phyloP scores from a whole-genome alignment of 371 early-diverging fungal species.

The Mucor saturninus region DNA sequence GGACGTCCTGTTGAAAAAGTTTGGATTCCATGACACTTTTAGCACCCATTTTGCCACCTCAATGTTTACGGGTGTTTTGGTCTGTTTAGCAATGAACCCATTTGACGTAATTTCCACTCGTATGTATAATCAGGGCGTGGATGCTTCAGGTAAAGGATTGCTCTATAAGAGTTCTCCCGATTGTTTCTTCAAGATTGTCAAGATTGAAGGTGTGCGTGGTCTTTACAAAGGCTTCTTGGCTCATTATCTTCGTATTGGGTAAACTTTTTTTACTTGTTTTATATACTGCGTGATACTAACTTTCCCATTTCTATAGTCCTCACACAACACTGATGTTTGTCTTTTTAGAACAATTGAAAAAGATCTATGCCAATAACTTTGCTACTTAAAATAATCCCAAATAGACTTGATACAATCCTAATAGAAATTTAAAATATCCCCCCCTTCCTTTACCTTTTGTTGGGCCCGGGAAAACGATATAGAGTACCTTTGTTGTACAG shows the following conservation, averaged over 20 bases:
- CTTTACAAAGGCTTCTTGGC: slow-evolving; percentile 94
- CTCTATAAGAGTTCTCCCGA: slow-evolving; percentile 83
- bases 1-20: slow-evolving; percentile 62
- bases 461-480: too few species aligned
- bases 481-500: neutral
- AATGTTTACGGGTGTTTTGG: slow-evolving; percentile 84
- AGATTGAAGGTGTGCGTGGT: slow-evolving; percentile 83
- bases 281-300: neutral
- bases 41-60: slow-evolving; percentile 77
- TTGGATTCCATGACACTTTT: slow-evolving; percentile 68
- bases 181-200: slow-evolving; percentile 84
- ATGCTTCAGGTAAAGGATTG: slow-evolving; percentile 64
- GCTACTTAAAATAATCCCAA: too few species aligned
- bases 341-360: slow-evolving; percentile 83
- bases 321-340: slow-evolving; percentile 95
- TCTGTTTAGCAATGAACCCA: slow-evolving; percentile 94
- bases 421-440: too few species aligned
- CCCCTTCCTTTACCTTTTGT: too few species aligned
- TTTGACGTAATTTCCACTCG: slow-evolving; percentile 95
- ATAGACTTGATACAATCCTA: slow-evolving; percentile 1
- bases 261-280: slow-evolving; percentile 26
- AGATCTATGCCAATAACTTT: slow-evolving; percentile 38
- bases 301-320: slow-evolving; percentile 61
- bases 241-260: slow-evolving; percentile 94
- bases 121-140: slow-evolving; percentile 91